These are phyloP conservation scores for Choanephora cucurbitarum DNA, from an alignment of 371 early-diverging fungal species.

Conservation along the genomic window DNA sequence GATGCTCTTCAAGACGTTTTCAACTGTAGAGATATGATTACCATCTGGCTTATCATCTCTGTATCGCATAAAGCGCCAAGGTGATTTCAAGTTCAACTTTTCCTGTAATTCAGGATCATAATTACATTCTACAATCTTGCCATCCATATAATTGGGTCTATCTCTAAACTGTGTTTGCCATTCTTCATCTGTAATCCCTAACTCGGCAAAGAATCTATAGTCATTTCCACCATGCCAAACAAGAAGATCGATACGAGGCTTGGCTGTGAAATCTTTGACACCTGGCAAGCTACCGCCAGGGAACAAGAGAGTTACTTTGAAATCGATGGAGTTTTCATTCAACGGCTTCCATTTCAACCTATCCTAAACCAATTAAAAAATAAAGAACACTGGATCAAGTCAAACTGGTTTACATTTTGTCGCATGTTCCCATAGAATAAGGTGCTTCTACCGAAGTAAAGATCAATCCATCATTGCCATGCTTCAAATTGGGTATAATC, in stretches of 20 bases:
- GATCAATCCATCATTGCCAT: slow-evolving; percentile 96
- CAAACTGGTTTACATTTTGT: slow-evolving; percentile 67
- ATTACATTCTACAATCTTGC: slow-evolving; percentile 71
- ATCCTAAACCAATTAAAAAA: neutral
- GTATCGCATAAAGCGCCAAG: slow-evolving; percentile 87
- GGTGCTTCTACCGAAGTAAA: slow-evolving; percentile 91
- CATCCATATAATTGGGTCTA: slow-evolving; percentile 46
- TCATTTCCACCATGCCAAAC: slow-evolving; percentile 63
- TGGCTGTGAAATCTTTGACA: slow-evolving; percentile 31
- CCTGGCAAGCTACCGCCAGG: slow-evolving; percentile 43
- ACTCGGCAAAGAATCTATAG: slow-evolving; percentile 55
- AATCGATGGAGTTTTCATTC: slow-evolving; percentile 97
- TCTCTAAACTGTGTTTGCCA: slow-evolving; percentile 46
- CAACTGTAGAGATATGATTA: slow-evolving; percentile 74
- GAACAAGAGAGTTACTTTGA: slow-evolving; percentile 61
- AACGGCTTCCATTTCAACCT: slow-evolving; percentile 99
- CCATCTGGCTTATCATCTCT: slow-evolving; percentile 86
- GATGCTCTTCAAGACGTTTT: slow-evolving; percentile 77
- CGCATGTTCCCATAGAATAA: slow-evolving; percentile 85
- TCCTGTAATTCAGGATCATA: slow-evolving; percentile 57
- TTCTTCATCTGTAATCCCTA: slow-evolving; percentile 64
- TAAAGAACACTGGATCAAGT: too few relatives aligned
- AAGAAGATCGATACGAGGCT: slow-evolving; percentile 53
- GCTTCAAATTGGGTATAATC: slow-evolving; percentile 78
- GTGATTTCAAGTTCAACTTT: slow-evolving; percentile 36